Evolutionary conservation across 208 protist species (phyloP).

Genomic region (Leishmania aethiopica): DNA sequence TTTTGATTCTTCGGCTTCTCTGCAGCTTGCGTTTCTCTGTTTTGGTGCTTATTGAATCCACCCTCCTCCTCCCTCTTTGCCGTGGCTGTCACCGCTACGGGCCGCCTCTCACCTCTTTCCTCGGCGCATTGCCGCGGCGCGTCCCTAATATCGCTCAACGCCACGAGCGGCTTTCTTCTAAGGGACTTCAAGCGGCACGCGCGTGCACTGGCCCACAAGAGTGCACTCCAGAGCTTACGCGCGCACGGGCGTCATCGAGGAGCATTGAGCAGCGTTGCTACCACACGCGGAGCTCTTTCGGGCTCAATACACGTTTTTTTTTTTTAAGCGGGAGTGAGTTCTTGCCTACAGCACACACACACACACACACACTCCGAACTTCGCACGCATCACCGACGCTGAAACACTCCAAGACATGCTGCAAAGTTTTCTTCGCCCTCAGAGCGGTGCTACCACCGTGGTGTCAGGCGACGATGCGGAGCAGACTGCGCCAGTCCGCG

Average conservation of each 20-base stretch:
- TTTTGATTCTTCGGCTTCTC: neutral
- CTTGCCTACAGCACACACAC: neutral
- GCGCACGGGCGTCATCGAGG: neutral
- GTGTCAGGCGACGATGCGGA: constrained; percentile 3
- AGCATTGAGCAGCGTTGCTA: neutral
- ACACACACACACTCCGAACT: neutral
- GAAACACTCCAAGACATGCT: constrained; percentile 35
- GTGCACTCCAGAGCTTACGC: neutral
- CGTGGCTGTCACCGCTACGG: neutral
- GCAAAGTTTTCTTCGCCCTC: constrained; percentile 58
- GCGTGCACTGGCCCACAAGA: neutral
- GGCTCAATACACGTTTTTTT: neutral
- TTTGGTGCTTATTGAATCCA: neutral
- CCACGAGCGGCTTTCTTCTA: neutral
- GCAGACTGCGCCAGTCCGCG: neutral
- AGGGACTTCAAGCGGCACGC: neutral
- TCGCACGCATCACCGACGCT: neutral
- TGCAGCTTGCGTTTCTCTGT: neutral
- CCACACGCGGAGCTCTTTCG: neutral
- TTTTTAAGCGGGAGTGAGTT: neutral
- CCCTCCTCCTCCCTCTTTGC: neutral
- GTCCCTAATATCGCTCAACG: neutral
- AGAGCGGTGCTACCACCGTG: constrained; percentile 4
- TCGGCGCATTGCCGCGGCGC: neutral
- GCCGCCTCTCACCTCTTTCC: neutral